Base-by-base conservation (phyloP, 2,329 filamentous ascomycete species). In the Fusarium brevicatenulatum region DNA sequence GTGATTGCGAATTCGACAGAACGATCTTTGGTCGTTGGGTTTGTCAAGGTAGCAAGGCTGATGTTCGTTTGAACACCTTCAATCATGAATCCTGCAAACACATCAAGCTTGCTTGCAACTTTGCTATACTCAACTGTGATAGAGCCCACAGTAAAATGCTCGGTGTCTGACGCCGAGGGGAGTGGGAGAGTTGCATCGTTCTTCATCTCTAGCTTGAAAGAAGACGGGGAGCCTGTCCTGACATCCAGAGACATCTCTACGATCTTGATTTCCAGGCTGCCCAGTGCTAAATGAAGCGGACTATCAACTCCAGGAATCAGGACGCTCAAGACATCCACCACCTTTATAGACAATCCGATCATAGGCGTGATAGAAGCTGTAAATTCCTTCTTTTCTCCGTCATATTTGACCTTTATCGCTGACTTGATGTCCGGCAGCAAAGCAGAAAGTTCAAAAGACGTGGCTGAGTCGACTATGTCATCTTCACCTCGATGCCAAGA, bases 341-440 rank as follows among this genome's bases (percentile, higher is more conserved):
- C 44, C 25, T 15, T 47, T 1, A 30, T 30, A 15, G 44, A 19
- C 0, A 4, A 47, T 4, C 18, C 25, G 6, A 0, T 4, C 2
- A 47, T 4, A 9, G 44, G 44, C 0, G 10, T 47, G 11, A 47
- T 15, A 8, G 25, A 47, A 12, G 44, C 44, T 9, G 25, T 21
- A 7, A 47, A 1, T 7, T 30, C 12, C 5, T 47, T 47, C 12
- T 15, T 30, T 11, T 2, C 15, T 0, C 44, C 25, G 7, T 47
- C 44, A 30, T 30, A 47, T 5, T 15, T 30, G 11, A 47, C 25
- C 1, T 0, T 6, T 4, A 47, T 30, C 9, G 15, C 5, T 6
- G 44, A 47, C 0, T 15, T 30, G 18, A 47, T 21, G 18, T 19
- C 30, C 11, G 3, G 44, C 4, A 47, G 18, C 19, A 47, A 30